A percentile compares a stretch with the other conserved stretches of the same genome.
These are phyloP conservation scores for Salix dunnii DNA, from an alignment of 345 rosid species.

Conservation along the genomic window DNA sequence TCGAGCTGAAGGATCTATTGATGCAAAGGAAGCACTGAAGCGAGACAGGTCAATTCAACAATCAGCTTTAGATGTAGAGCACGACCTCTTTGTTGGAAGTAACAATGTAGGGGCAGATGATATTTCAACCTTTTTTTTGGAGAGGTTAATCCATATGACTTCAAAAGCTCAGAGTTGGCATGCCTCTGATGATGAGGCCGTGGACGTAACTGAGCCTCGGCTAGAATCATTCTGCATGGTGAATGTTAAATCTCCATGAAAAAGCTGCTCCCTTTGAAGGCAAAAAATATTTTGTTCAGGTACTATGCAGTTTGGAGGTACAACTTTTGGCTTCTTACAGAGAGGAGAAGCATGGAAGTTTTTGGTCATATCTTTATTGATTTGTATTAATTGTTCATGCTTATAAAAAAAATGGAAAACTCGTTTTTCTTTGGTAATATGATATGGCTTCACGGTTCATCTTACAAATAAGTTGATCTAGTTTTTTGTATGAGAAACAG, in stretches of 20 bases:
- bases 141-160: slow-evolving; percentile 40
- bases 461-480: not conserved
- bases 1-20: slow-evolving; percentile 26
- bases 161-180: slow-evolving; percentile 49
- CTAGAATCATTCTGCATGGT: slow-evolving; percentile 70
- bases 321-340: slow-evolving; percentile 13
- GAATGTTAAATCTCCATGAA: slow-evolving; percentile 41
- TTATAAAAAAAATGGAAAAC: not conserved
- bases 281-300: slow-evolving; percentile 5
- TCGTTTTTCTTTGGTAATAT: not conserved
- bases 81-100: not conserved
- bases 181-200: slow-evolving; percentile 58
- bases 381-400: slow-evolving; percentile 2
- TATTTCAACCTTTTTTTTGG: slow-evolving; percentile 23
- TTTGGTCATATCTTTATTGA: not conserved
- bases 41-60: slow-evolving; percentile 8
- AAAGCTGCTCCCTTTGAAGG: slow-evolving; percentile 14
- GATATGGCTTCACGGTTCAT: not conserved
- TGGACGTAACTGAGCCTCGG: slow-evolving; percentile 86
- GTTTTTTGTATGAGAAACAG: not conserved
- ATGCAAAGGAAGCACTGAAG: slow-evolving; percentile 24
- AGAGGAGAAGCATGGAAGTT: slow-evolving; percentile 19
- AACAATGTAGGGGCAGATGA: slow-evolving; percentile 10
- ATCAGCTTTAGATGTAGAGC: slow-evolving; percentile 22
- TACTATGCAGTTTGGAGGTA: not conserved